A percentile compares a stretch with the other conserved stretches of the same genome.
phyloP scores from a whole-genome alignment of 169 alveolate genomes.

The Plasmodium gonderi region DNA sequence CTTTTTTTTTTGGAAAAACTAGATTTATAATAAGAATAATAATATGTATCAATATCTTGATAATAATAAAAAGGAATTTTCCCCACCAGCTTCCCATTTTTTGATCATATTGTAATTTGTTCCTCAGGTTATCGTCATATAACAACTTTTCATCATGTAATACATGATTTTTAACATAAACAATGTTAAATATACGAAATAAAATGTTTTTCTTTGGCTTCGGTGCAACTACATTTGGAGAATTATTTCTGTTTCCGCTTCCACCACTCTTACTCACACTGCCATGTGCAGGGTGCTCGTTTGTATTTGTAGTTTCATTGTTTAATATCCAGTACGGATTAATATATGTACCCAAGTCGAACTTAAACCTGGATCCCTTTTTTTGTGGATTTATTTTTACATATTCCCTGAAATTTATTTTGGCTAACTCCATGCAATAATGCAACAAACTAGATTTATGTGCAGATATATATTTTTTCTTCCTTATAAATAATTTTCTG shows the following conservation, averaged over 20 bases:
- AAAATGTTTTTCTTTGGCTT: background rate
- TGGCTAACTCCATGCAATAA: slow-evolving; percentile 59
- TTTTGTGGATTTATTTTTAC: slow-evolving; percentile 6
- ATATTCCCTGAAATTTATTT: slow-evolving; percentile 17
- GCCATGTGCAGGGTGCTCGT: background rate
- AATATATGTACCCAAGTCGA: background rate
- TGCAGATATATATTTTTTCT: background rate
- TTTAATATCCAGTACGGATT: background rate
- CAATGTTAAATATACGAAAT: slow-evolving; percentile 1
- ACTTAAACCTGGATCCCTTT: slow-evolving; percentile 37
- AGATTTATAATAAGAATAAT: background rate
- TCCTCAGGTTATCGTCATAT: background rate
- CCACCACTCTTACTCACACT: background rate
- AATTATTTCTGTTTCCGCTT: background rate
- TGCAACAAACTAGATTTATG: slow-evolving; percentile 9
- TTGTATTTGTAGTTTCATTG: background rate
- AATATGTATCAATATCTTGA: background rate
- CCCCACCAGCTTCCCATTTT: background rate
- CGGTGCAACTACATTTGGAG: background rate
- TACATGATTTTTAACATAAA: slow-evolving; percentile 26
- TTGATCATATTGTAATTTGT: background rate
- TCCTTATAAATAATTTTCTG: slow-evolving; percentile 4
- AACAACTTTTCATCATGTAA: slow-evolving; percentile 16
- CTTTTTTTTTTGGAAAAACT: background rate
- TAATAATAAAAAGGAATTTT: background rate